Evolutionary conservation across 371 early-diverging fungal genomes (phyloP), one percentile per base, ranked within the genome.

Genomic region (Batkoa obscura): DNA sequence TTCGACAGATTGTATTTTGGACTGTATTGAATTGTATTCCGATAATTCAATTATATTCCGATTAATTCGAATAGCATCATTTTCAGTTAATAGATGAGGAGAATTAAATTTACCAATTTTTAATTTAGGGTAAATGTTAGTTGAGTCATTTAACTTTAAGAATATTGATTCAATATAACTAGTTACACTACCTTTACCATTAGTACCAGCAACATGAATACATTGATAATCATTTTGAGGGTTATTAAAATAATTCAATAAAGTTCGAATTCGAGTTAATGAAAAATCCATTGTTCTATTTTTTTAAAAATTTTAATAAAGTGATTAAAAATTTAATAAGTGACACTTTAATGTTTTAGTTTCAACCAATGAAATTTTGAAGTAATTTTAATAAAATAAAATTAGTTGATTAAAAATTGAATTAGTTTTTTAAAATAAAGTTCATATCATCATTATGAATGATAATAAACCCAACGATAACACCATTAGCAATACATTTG

Each of bases 21-120:
- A 60, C 13, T 59, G 39, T 83, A 86, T 64, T 85, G 78, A 60
- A 72, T 72, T 17, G 81, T 77, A 77, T 85, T 91, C 53, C 2
- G 70, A 71, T 34, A 78, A 70, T 1, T 76, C 68, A 9, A 94
- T 72, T 4, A 93, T 87, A 39, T 59, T 61, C 0, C 90, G 90
- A 64, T 92, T 77, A 64, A 94, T 82, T 43, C 88, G 78, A 43
- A 97, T 90, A 23, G 92, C 76, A 65, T 97, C 95, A 9, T 90
- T 76, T 0, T 84, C 88, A 47, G 85, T 79, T 33, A 88, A 71
- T 54, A 96, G 63, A 62, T 97, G 95, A 2, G 95, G 95, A 0
- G 91, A 91, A 12, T 91, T 91, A 63, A 80, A 97, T 31, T 91
- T 71, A 59, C 85, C 85, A 2, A 83, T 66, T 73, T 60, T 74